Percentiles rank a stretch among this genome's conserved stretches.
Evolutionary conservation across 1,284 basidiomycete species (phyloP).

Genomic region (Kwoniella shivajii): DNA sequence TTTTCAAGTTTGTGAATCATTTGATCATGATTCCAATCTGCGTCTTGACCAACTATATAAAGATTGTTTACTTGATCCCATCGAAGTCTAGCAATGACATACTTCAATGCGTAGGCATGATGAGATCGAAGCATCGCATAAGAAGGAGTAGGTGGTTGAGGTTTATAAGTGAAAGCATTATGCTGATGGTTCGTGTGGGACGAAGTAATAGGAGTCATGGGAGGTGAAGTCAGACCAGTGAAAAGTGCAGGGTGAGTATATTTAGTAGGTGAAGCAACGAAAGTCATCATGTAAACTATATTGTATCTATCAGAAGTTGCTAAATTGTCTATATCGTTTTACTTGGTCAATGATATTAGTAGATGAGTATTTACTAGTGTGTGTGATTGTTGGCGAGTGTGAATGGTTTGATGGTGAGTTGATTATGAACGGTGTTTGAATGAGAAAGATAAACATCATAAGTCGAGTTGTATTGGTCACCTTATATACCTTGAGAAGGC

Average conservation of each 20-base stretch:
- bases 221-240: conserved; percentile 14
- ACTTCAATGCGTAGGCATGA: conserved; percentile 33
- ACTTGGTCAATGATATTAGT: neutral
- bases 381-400: neutral
- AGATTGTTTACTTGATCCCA: conserved; percentile 40
- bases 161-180: neutral
- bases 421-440: too few relatives aligned
- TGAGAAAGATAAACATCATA: too few relatives aligned
- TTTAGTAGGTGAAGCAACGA: conserved; percentile 7
- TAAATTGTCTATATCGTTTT: neutral
- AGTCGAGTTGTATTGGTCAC: neutral
- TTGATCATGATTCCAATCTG: conserved; percentile 30
- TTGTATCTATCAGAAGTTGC: neutral
- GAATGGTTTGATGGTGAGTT: neutral
- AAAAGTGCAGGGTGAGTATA: conserved; percentile 16
- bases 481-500: neutral
- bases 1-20: conserved; percentile 36
- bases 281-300: conserved; percentile 10
- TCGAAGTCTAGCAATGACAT: conserved; percentile 36
- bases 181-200: neutral
- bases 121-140: conserved; percentile 36
- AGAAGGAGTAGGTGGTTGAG: conserved; percentile 12
- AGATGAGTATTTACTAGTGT: neutral
- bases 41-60: conserved; percentile 35
- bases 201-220: conserved; percentile 10